Conservation (phyloP, 2,329 filamentous ascomycete species). For the Albophoma yamanashiensis region DNA sequence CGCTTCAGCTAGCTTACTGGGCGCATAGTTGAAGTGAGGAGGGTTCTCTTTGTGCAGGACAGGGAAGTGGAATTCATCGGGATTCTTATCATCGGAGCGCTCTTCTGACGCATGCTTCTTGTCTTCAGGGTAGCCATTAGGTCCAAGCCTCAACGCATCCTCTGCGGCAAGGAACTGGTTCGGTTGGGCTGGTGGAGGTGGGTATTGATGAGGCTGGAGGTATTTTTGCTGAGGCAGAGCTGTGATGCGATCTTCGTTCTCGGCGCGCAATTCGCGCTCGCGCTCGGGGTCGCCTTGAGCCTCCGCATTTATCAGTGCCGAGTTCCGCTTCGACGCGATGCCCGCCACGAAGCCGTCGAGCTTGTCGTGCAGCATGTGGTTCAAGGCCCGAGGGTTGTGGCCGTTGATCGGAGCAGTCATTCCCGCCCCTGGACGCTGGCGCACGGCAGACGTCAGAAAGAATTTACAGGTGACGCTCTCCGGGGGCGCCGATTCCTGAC, state of each 20-base stretch:
- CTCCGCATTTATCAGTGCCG: conserved; percentile 70
- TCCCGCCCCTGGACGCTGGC: conserved; percentile 20
- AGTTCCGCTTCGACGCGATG: conserved; percentile 79
- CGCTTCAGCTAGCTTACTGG: conserved; percentile 20
- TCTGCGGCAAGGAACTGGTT: background rate
- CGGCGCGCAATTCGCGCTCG: conserved; percentile 67
- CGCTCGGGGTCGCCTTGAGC: conserved; percentile 69
- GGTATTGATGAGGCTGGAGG: conserved; percentile 40
- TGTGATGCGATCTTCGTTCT: conserved; percentile 77
- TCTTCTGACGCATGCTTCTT: conserved; percentile 19
- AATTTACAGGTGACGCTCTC: conserved; percentile 90
- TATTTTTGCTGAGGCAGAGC: conserved; percentile 63
- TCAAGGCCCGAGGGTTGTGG: conserved; percentile 44
- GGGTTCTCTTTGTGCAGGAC: conserved; percentile 35
- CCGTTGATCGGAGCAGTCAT: conserved; percentile 34
- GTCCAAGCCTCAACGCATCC: conserved; percentile 2
- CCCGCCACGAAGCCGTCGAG: conserved; percentile 81
- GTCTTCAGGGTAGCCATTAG: conserved; percentile 28
- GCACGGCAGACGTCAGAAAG: conserved; percentile 68
- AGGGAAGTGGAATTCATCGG: conserved; percentile 48
- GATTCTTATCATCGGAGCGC: conserved; percentile 8
- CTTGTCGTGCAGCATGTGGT: conserved; percentile 71
- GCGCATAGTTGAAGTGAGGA: conserved; percentile 51
- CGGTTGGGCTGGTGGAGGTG: conserved; percentile 13
- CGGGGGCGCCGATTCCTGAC: conserved; percentile 77